Evolutionary conservation across 163 green algal genomes (phyloP).

Genomic region (Coccomyxa subellipsoidea): DNA sequence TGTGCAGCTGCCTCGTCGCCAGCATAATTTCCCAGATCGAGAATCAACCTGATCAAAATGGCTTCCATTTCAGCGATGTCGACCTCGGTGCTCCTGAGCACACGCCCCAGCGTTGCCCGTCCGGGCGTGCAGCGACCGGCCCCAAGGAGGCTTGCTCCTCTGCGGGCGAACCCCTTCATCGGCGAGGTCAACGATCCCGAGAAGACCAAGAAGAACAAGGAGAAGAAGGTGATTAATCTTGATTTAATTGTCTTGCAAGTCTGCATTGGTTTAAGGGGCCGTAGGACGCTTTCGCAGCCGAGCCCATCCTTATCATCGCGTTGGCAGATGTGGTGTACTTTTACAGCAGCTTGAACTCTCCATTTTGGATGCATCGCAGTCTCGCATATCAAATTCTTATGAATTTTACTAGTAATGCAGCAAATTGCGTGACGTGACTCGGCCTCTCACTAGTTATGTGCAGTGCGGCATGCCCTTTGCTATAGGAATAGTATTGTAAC

Average conservation of each 20-base stretch:
- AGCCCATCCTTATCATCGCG: neutral
- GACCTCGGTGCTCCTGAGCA: neutral
- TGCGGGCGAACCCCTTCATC: neutral
- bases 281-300: too few species aligned
- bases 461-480: too few species aligned
- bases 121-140: neutral
- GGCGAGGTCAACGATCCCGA: slow-evolving; percentile 4
- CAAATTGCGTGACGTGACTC: too few species aligned
- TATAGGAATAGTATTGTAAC: too few species aligned
- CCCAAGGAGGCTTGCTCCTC: neutral
- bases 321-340: neutral
- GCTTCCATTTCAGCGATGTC: neutral
- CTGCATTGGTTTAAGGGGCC: slow-evolving; percentile 15
- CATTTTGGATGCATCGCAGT: neutral
- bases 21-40: neutral
- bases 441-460: too few species aligned
- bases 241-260: too few species aligned
- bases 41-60: neutral
- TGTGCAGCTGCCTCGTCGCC: neutral
- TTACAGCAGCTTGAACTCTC: neutral
- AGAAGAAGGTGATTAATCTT: slow-evolving; percentile 7
- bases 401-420: too few species aligned
- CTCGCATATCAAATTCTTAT: too few species aligned
- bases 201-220: slow-evolving; percentile 11
- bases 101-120: neutral